Evolutionary conservation across 352 stramenopile genomes (phyloP), one percentile per base, ranked within the genome.

Genomic region (Albugo candida): DNA sequence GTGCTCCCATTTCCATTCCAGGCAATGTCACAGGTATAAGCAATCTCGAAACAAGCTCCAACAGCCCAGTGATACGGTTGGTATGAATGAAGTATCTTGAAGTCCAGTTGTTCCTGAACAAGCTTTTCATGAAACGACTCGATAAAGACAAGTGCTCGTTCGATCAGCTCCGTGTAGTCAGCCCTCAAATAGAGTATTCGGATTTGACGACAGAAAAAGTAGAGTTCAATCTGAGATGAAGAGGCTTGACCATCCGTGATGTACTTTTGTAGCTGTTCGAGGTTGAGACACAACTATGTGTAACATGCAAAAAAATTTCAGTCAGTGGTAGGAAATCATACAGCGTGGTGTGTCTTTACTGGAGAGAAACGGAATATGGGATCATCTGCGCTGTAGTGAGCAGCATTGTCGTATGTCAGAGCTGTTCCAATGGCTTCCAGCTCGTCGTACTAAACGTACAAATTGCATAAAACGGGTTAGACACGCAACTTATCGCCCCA

Each of bases 201-300:
- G 2, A 89, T 78, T 49, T 89, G 76, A 0, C 73, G 67, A 47
- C 63, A 80, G 44, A 84, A 89, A 49, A 78, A 81, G 49, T 89
- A 81, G 13, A 89, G 60, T 2, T 70, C 70, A 18, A 83, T 59
- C 13, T 80, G 50, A 11, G 61, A 47, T 0, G 62, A 44, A 0
- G 76, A 73, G n/a, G 68, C 70, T 13, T 63, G 48, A 45, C 79
- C 78, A 13, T 53, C 52, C 0, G 64, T 63, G 51, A 89, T 89
- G 16, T 58, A 41, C 0, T 59, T 58, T 45, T 80, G 71, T 39
- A 67, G 69, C 1, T 54, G 47, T 1, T 35, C 36, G 16, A 86
- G 53, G 36, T 83, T 58, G 13, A 89, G 42, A n/a, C 70, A 64
- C 34, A 89, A 53, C 76, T 89, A 45, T 10, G 49, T 14, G 37